phyloP scores from a whole-genome alignment of 306 rosid species.

The Gastrolobium bilobum region DNA sequence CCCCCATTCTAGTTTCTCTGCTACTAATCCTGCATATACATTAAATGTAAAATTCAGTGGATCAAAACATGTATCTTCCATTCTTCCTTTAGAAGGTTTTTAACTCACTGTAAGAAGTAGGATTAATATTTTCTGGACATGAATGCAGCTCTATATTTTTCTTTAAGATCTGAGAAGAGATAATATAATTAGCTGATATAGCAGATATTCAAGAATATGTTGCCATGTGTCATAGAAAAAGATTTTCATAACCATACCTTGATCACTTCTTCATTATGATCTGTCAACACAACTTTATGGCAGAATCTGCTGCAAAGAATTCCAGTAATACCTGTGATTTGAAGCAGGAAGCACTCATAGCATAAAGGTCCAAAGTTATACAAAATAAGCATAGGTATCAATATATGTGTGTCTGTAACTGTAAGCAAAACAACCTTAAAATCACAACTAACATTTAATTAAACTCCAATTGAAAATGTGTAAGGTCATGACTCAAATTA shows the following conservation, averaged over 20 bases:
- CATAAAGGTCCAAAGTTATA: constrained; percentile 27
- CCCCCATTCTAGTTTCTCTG: constrained; percentile 96
- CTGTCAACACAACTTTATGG: constrained; percentile 77
- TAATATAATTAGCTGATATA: constrained; percentile 41
- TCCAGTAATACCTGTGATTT: constrained; percentile 79
- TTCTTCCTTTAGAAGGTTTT: constrained; percentile 37
- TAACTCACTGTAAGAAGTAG: constrained; percentile 66
- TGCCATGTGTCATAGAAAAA: constrained; percentile 42
- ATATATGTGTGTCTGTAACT: neutral
- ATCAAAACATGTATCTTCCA: constrained; percentile 27
- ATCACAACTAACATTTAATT: neutral
- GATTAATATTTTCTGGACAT: constrained; percentile 59
- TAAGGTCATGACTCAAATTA: neutral
- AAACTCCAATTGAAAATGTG: neutral
- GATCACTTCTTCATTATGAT: constrained; percentile 93
- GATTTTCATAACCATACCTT: constrained; percentile 68
- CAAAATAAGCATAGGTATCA: constrained; percentile 11
- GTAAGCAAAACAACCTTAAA: neutral
- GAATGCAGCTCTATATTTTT: constrained; percentile 87
- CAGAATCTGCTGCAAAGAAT: constrained; percentile 90
- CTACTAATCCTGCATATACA: constrained; percentile 65
- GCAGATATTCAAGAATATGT: constrained; percentile 38
- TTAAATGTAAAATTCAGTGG: constrained; percentile 17
- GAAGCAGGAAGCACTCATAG: constrained; percentile 32
- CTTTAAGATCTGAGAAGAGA: constrained; percentile 75